These are phyloP conservation scores for Cubamyces sp. DNA, from an alignment of 768 basidiomycete species.

Conservation along the genomic window DNA sequence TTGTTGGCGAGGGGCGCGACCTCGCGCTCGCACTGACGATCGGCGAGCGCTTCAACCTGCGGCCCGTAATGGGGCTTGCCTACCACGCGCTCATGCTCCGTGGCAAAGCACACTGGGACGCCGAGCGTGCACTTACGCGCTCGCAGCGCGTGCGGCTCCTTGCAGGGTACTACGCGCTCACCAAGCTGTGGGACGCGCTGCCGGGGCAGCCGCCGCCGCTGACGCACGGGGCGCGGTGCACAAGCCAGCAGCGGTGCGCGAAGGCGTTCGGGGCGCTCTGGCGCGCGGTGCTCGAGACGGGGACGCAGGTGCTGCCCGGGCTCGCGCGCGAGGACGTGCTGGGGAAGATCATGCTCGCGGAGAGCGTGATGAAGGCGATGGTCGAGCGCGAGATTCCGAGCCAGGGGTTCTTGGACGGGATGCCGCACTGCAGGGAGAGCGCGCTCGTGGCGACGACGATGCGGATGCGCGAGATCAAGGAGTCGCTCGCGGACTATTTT, in stretches of 20 bases:
- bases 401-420: constrained; percentile 45
- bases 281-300: constrained; percentile 46
- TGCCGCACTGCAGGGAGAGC: constrained; percentile 50
- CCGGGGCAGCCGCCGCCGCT: constrained; percentile 47
- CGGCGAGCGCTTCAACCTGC: constrained; percentile 52
- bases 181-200: constrained; percentile 48
- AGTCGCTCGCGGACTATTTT: constrained; percentile 51
- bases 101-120: constrained; percentile 53
- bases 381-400: constrained; percentile 47
- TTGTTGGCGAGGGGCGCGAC: constrained; percentile 49
- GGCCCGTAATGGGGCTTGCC: constrained; percentile 50
- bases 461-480: constrained; percentile 51
- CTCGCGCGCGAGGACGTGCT: constrained; percentile 50
- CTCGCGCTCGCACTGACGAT: constrained; percentile 49
- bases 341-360: constrained; percentile 50
- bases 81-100: constrained; percentile 57
- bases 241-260: constrained; percentile 45
- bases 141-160: constrained; percentile 56
- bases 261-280: constrained; percentile 51
- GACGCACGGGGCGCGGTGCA: constrained; percentile 47
- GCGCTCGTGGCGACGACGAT: constrained; percentile 46
- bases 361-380: constrained; percentile 50
- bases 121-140: constrained; percentile 48
- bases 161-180: constrained; percentile 55
- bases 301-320: constrained; percentile 40